Percentiles rank a stretch among this genome's conserved stretches.
phyloP scores from a whole-genome alignment of 2,329 filamentous ascomycete genomes.

The Cordyceps javanica region DNA sequence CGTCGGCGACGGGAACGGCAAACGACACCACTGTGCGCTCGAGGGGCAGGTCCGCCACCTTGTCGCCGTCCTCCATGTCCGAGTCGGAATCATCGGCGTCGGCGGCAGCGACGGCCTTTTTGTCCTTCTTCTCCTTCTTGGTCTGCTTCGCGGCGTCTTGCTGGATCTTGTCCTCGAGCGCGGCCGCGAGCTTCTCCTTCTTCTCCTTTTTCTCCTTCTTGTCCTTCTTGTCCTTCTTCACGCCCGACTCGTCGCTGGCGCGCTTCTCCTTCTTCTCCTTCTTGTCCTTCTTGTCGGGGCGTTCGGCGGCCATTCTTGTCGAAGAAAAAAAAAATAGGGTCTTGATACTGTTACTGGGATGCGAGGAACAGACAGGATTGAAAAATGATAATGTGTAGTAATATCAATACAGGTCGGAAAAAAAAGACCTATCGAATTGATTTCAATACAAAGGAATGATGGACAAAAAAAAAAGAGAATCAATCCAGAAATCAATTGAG shows the following conservation, averaged over 20 bases:
- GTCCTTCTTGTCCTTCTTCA: conserved; percentile 53
- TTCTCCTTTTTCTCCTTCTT: conserved; percentile 67
- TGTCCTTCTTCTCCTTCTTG: conserved; percentile 22
- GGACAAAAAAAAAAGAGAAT: background rate
- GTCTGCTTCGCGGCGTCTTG: conserved; percentile 34
- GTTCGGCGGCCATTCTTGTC: conserved; percentile 43
- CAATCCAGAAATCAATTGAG: background rate
- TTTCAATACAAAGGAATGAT: background rate
- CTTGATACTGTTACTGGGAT: no score
- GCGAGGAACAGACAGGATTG: no score
- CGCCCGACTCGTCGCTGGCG: conserved; percentile 47
- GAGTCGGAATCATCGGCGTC: conserved; percentile 38
- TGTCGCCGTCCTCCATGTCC: conserved; percentile 33
- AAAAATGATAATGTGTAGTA: background rate
- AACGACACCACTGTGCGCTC: conserved; percentile 70
- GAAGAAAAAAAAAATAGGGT: no score
- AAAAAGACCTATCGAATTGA: background rate
- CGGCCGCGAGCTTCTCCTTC: conserved; percentile 60
- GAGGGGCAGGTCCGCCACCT: conserved; percentile 32
- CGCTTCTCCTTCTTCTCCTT: conserved; percentile 58
- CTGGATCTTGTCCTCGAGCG: conserved; percentile 59
- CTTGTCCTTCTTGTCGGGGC: conserved; percentile 47
- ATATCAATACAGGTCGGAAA: background rate
- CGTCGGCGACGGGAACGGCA: conserved; percentile 72
- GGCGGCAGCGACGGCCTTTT: conserved; percentile 29